Base-by-base conservation (phyloP, 208 protist species). In the Crithidia thermophila region DNA sequence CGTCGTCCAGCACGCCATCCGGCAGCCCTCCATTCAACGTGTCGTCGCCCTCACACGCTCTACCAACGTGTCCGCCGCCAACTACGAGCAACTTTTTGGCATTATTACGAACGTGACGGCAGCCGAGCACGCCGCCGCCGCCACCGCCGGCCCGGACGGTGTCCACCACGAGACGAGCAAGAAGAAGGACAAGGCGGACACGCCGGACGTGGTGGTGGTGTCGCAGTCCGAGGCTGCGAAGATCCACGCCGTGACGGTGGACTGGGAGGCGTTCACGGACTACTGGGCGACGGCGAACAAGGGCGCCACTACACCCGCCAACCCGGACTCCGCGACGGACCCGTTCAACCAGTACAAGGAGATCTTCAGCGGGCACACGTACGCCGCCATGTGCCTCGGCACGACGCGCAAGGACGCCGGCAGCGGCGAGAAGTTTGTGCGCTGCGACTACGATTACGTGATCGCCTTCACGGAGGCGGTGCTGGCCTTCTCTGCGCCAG, bases 361-460 rank as follows among this genome's bases (percentile, higher is more conserved):
- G 18, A 49, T 91, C 42, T 94, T 94, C 53, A 37, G 71, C 28
- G 81, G 83, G 7, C 85, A 91, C 72, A 74, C 53, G 27, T 91
- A 82, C 68, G 75, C 62, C 20, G 85, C 83, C 20, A 90, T 90
- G 83, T 87, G 81, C 40, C 74, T 95, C 50, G 90, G 90, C 40
- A 95, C 90, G 9, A 95, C 90, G 16, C 81, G 84, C 16, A 77
- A 72, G 20, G 90, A 95, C 50, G 90, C 90, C 8, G 87, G 87
- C 46, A 86, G 82, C 28, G 86, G 82, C 4, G 72, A 74, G 31
- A 49, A 53, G 4, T 95, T 95, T 63, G 73, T 52, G 6, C 79
- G 79, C 2, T 87, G 84, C 51, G 90, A 95, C 61, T 91, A 85
- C 67, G 82, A 88, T 55, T 94, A 91, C 67, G 84, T 82, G 62